These are phyloP conservation scores for Starmera dryadoides DNA, from an alignment of 805 yeast genomes.

Conservation along the genomic window DNA sequence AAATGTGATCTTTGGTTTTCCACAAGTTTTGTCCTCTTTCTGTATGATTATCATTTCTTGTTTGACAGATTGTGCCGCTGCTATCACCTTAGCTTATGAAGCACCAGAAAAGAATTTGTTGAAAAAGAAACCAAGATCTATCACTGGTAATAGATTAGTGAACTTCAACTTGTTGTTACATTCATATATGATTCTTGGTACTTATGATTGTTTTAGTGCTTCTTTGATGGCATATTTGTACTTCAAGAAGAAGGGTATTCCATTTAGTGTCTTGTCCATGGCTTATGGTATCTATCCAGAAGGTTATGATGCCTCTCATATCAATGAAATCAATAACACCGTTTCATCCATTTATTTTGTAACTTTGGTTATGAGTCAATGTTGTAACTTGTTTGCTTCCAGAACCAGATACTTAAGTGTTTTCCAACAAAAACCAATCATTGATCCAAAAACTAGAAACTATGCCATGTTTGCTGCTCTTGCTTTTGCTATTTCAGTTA, in stretches of 20 bases:
- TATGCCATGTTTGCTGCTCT: conserved; percentile 16
- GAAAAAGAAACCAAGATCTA: conserved; percentile 32
- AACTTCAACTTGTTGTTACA: conserved; percentile 32
- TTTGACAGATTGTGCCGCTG: conserved; percentile 39
- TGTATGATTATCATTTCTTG: conserved; percentile 44
- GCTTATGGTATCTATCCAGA: conserved; percentile 27
- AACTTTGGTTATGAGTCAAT: conserved; percentile 40
- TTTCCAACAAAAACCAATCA: conserved; percentile 33
- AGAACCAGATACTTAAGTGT: conserved; percentile 35
- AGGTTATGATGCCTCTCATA: conserved; percentile 14
- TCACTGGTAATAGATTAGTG: conserved; percentile 33
- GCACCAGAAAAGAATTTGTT: conserved; percentile 35
- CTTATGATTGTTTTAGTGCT: conserved; percentile 29
- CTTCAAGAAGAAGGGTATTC: conserved; percentile 28
- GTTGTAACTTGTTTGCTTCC: conserved; percentile 35
- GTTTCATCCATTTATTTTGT: conserved; percentile 40
- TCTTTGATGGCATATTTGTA: conserved; percentile 34
- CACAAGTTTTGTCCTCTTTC: conserved; percentile 41
- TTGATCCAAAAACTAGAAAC: conserved; percentile 16
- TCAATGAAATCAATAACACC: conserved; percentile 18
- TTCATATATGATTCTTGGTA: conserved; percentile 36
- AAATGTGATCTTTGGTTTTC: conserved; percentile 41
- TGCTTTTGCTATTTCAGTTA: conserved; percentile 28
- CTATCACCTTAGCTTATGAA: conserved; percentile 38
- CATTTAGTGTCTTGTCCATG: conserved; percentile 28